Conservation (phyloP, 495 filamentous ascomycete genomes). For the Penicillium crystallinum region DNA sequence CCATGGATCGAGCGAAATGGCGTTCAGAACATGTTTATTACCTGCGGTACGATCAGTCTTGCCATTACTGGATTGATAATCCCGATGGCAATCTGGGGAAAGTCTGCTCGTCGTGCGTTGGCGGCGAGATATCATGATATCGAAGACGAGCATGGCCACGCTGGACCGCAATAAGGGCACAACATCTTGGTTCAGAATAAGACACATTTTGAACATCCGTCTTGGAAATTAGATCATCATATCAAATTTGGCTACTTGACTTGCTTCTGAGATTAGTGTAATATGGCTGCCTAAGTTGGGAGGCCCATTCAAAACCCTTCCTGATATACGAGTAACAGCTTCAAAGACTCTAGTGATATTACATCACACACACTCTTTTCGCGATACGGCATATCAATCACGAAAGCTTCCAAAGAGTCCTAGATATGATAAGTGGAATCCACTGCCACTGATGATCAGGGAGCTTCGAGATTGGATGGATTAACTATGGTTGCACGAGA, state of each 20-base stretch:
- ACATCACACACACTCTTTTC: not conserved
- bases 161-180: not conserved
- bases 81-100: constrained; percentile 29
- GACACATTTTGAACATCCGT: too few species aligned
- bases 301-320: too few species aligned
- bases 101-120: constrained; percentile 13
- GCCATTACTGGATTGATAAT: constrained; percentile 16
- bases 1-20: constrained; percentile 29
- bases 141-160: constrained; percentile 13
- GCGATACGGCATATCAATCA: not conserved
- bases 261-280: not conserved
- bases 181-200: too few species aligned
- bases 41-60: constrained; percentile 28
- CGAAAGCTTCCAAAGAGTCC: not conserved
- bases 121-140: constrained; percentile 14
- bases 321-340: not conserved
- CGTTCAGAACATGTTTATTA: constrained; percentile 31
- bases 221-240: too few species aligned
- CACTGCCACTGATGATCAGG: not conserved
- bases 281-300: not conserved
- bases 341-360: not conserved
- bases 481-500: not conserved
- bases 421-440: not conserved
- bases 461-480: not conserved
- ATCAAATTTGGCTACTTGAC: too few species aligned